phyloP scores from a whole-genome alignment of 768 basidiomycete species.

The Pleurotus sapidus region DNA sequence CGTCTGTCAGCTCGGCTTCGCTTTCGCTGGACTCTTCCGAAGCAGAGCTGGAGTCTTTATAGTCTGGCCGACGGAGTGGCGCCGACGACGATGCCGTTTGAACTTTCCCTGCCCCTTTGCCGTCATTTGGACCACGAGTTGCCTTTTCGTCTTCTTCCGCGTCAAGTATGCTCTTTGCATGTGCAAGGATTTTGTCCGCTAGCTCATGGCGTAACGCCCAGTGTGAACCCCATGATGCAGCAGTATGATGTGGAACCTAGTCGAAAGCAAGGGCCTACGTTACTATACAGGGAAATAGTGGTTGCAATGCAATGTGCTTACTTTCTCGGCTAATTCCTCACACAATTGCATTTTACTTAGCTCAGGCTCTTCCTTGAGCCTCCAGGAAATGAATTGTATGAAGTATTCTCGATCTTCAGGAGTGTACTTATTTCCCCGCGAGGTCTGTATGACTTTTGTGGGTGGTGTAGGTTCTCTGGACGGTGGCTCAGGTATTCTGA shows the following conservation, averaged over 20 bases:
- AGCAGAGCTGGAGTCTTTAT: slow-evolving; percentile 14
- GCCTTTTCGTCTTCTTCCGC: slow-evolving; percentile 26
- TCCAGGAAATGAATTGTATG: slow-evolving; percentile 63
- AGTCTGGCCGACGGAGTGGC: background rate
- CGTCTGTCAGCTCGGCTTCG: slow-evolving; percentile 22
- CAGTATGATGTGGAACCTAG: slow-evolving; percentile 66
- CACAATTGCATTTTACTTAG: slow-evolving; percentile 54
- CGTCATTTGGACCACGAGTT: slow-evolving; percentile 8
- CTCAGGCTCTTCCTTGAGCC: slow-evolving; percentile 49
- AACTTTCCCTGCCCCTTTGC: background rate
- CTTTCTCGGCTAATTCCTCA: slow-evolving; percentile 55
- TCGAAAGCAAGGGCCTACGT: slow-evolving; percentile 7
- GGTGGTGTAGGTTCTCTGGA: slow-evolving; percentile 73
- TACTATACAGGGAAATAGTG: background rate
- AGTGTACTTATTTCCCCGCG: slow-evolving; percentile 63
- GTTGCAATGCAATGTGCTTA: slow-evolving; percentile 17
- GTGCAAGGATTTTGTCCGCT: slow-evolving; percentile 61
- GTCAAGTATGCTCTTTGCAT: slow-evolving; percentile 21
- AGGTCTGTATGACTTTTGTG: slow-evolving; percentile 37
- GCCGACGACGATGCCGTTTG: slow-evolving; percentile 14
- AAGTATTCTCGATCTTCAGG: slow-evolving; percentile 65
- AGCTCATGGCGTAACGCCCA: slow-evolving; percentile 66
- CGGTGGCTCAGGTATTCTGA: slow-evolving; percentile 60
- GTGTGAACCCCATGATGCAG: slow-evolving; percentile 63
- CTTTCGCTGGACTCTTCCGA: slow-evolving; percentile 18